phyloP scores from a whole-genome alignment of 371 early-diverging fungal species.

The Syncephalastrum sp. region DNA sequence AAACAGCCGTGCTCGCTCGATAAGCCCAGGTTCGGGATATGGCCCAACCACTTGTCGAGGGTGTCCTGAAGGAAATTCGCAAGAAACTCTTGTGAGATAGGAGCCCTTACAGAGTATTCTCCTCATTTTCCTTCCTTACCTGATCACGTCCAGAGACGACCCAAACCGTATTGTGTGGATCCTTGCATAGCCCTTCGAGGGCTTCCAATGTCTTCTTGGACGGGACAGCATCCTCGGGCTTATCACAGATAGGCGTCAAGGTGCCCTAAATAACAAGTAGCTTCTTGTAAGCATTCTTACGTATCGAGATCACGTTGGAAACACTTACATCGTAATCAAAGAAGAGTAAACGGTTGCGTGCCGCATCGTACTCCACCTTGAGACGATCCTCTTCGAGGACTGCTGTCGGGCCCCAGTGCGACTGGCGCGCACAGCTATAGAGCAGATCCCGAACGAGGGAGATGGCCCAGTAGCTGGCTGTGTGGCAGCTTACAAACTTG shows the following conservation, averaged over 20 bases:
- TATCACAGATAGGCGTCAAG: constrained; percentile 70
- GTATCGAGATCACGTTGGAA: background rate
- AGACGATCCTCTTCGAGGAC: constrained; percentile 45
- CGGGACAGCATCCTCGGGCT: constrained; percentile 70
- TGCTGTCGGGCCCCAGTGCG: constrained; percentile 59
- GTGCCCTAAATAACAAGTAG: constrained; percentile 63
- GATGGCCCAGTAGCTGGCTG: constrained; percentile 90
- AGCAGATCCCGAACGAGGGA: constrained; percentile 69
- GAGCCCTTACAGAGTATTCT: background rate
- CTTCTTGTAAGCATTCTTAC: no score
- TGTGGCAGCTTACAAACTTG: constrained; percentile 83
- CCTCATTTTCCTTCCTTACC: constrained; percentile 55
- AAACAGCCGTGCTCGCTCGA: constrained; percentile 96
- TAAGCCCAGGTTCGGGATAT: constrained; percentile 69
- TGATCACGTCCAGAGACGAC: constrained; percentile 92
- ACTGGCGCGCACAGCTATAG: constrained; percentile 25
- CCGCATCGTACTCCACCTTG: constrained; percentile 43
- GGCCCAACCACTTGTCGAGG: constrained; percentile 88
- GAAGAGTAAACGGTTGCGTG: constrained; percentile 70
- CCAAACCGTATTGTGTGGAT: constrained; percentile 84
- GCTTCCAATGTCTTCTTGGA: constrained; percentile 60
- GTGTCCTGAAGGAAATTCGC: constrained; percentile 68
- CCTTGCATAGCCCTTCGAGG: constrained; percentile 57
- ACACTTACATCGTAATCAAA: constrained; percentile 84
- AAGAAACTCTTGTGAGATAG: no score